Percentiles rank a stretch among this genome's conserved stretches.
phyloP scores from a whole-genome alignment of 345 rosid species.

The Hypericum androsaemum region DNA sequence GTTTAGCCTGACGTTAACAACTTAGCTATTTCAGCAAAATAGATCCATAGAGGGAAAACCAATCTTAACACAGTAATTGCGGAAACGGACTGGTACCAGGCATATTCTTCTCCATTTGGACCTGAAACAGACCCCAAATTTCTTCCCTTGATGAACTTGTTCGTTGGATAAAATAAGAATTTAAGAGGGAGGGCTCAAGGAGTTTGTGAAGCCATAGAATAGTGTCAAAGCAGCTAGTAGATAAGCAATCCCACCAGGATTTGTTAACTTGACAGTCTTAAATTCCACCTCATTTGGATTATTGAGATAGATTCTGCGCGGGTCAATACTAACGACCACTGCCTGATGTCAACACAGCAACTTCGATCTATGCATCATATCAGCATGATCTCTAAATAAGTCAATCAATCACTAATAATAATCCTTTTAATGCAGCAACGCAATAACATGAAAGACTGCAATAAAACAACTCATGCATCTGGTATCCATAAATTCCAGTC shows the following conservation, averaged over 20 bases:
- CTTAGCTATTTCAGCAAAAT: no score
- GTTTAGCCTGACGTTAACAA: neutral
- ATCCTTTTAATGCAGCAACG: no score
- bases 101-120: conserved; percentile 86
- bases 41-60: neutral
- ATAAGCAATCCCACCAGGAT: conserved; percentile 47
- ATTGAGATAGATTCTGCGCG: conserved; percentile 69
- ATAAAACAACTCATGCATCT: no score
- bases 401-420: no score
- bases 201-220: neutral
- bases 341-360: conserved; percentile 43
- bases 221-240: neutral
- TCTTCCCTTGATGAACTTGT: no score
- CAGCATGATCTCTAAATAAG: no score
- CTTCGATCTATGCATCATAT: neutral
- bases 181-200: no score
- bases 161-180: no score
- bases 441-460: no score
- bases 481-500: no score
- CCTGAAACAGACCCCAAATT: conserved; percentile 32
- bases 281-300: conserved; percentile 66
- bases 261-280: conserved; percentile 47
- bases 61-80: conserved; percentile 29
- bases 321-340: conserved; percentile 96
- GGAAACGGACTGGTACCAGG: conserved; percentile 98